Base-by-base conservation (phyloP, 2,329 filamentous ascomycete species). In the Pseudocercospora vitis region DNA sequence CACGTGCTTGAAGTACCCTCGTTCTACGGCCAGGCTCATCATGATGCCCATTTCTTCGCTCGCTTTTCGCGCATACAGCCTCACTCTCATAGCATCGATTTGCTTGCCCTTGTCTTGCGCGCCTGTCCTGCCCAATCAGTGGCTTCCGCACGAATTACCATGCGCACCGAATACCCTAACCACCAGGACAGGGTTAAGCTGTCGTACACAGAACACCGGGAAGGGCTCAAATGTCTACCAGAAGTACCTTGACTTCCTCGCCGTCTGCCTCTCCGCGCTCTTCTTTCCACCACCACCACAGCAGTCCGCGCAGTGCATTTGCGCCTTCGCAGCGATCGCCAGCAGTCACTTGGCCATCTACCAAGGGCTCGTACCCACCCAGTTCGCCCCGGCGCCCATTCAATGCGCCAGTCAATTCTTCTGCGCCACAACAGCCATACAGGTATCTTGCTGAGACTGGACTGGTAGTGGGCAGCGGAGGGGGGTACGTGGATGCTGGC, bases 401-500 rank as follows among this genome's bases (percentile, higher is more conserved):
- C 57, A 55, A 58, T 59, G 58, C 52, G 18, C 57, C 56, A 24
- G 46, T 50, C 53, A 55, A 33, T 35, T 23, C 55, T 18, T 16
- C 53, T 11, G 19, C 50, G 26, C 48, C 57, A 11, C 47, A 52
- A 37, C 52, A 57, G 37, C 57, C 56, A 46, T 49, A 54, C 19
- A 50, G 37, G 33, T 53, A 39, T 37, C 42, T 48, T 35, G 31
- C 19, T 28, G 52, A 50, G 40, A 53, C 49, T 37, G 55, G 47
- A 14, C 42, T 56, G 48, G 48, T 52, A 35, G 51, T 42, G 45
- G 48, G 35, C 18, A 45, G 21, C 33, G 53, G 53, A 28, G 49
- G 26, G 18, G 53, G 55, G 14, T 67, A 67, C 68, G 72, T 73
- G 53, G 77, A 81, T 72, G 73, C 73, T 28, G 74, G 71, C 54